phyloP scores from a whole-genome alignment of 1,284 basidiomycete species.

The Malassezia dermatis region DNA sequence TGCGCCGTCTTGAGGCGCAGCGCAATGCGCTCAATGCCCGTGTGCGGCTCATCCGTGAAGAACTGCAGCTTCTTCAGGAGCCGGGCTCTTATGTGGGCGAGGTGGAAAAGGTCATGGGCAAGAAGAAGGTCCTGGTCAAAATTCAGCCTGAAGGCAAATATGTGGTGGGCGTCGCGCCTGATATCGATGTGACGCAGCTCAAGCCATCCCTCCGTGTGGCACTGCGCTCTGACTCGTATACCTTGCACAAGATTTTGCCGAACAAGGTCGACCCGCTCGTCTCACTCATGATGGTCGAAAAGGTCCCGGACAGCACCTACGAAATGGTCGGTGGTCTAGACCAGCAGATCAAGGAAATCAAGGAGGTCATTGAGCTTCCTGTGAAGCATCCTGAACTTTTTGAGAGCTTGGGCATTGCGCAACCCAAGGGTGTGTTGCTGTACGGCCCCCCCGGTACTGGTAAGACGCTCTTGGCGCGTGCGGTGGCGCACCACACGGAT shows the following conservation, averaged over 20 bases:
- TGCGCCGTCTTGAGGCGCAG: constrained; percentile 88
- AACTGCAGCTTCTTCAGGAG: constrained; percentile 87
- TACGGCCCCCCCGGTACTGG: constrained; percentile 47
- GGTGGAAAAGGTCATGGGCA: constrained; percentile 96
- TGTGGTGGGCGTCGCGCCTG: constrained; percentile 85
- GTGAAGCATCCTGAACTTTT: constrained; percentile 97
- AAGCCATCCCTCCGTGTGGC: constrained; percentile 84
- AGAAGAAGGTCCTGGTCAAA: constrained; percentile 96
- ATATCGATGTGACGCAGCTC: constrained; percentile 70
- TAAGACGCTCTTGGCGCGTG: constrained; percentile 45
- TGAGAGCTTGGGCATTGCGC: constrained; percentile 88
- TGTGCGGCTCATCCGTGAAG: constrained; percentile 73
- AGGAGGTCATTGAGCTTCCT: constrained; percentile 95
- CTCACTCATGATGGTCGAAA: constrained; percentile 87
- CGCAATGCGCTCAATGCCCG: constrained; percentile 89
- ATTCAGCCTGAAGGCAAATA: constrained; percentile 99
- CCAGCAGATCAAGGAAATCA: constrained; percentile 97
- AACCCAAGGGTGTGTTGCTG: constrained; percentile 61
- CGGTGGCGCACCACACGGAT: constrained; percentile 72
- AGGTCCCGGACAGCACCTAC: constrained; percentile 96
- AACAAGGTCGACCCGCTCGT: constrained; percentile 48
- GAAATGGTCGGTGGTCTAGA: constrained; percentile 99
- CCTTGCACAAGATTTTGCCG: constrained; percentile 50
- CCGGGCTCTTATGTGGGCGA: constrained; percentile 96
- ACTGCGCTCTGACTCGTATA: constrained; percentile 88